Conservation (phyloP, 805 yeast species). For the Suhomyces faveliae region DNA sequence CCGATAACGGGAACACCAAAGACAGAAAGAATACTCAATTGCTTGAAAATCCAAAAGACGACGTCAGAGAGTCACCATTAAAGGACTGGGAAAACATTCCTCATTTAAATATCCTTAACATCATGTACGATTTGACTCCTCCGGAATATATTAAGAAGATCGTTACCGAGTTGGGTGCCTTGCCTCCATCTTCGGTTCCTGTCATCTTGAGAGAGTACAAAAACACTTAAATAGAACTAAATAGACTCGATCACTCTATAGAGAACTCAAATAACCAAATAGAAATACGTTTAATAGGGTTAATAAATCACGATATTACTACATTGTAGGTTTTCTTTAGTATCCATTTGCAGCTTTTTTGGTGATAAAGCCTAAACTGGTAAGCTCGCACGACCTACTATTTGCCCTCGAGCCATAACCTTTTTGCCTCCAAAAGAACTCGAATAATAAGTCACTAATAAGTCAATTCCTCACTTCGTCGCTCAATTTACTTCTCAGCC, state of each 20-base stretch:
- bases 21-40: conserved; percentile 13
- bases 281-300: not conserved
- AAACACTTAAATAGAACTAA: conserved; percentile 24
- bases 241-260: too few relatives aligned
- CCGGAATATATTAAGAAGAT: conserved; percentile 91
- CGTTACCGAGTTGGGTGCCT: conserved; percentile 91
- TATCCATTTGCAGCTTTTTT: not conserved
- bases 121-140: conserved; percentile 92
- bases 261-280: too few relatives aligned
- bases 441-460: not conserved
- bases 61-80: conserved; percentile 42
- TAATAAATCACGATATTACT: not conserved
- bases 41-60: conserved; percentile 14
- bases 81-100: conserved; percentile 64
- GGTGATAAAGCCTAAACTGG: too few relatives aligned
- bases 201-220: conserved; percentile 93
- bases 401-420: not conserved
- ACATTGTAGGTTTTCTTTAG: not conserved
- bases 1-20: conserved; percentile 17
- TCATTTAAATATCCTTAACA: conserved; percentile 69
- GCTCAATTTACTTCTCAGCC: not conserved
- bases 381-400: conserved; percentile 2
- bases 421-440: not conserved
- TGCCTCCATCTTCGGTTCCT: conserved; percentile 98
- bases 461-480: not conserved